These are phyloP conservation scores for Lentinula sp. DNA, from an alignment of 768 basidiomycete species.

Conservation along the genomic window DNA sequence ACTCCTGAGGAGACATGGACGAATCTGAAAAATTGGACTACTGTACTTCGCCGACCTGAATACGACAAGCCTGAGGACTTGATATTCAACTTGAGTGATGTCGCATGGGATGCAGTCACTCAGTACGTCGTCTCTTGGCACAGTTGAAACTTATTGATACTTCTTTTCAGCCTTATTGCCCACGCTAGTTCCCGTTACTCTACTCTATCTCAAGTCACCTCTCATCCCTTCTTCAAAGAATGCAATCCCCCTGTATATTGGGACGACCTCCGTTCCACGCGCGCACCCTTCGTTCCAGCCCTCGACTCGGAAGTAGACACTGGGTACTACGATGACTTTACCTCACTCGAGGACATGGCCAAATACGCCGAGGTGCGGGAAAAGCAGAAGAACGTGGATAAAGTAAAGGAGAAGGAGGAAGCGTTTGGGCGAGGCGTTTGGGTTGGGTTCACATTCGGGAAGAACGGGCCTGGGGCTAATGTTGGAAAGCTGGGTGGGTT, in stretches of 20 bases:
- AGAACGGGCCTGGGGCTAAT: conserved; percentile 67
- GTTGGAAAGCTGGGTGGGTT: conserved; percentile 15
- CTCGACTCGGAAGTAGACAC: conserved; percentile 94
- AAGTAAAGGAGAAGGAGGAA: conserved; percentile 85
- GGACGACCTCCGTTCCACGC: conserved; percentile 68
- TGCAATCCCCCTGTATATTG: conserved; percentile 45
- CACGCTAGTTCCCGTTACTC: conserved; percentile 78
- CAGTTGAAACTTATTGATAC: neutral
- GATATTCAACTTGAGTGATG: conserved; percentile 91
- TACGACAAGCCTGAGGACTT: conserved; percentile 95
- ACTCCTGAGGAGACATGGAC: conserved; percentile 99
- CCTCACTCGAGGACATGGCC: conserved; percentile 88
- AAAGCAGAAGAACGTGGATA: conserved; percentile 92
- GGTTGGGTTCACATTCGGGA: conserved; percentile 91
- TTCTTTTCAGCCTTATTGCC: conserved; percentile 65
- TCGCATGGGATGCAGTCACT: conserved; percentile 92
- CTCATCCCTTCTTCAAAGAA: conserved; percentile 78
- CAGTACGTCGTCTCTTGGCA: conserved; percentile 38
- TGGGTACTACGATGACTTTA: conserved; percentile 92
- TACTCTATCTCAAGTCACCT: conserved; percentile 64
- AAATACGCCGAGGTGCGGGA: conserved; percentile 98
- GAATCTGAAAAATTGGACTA: conserved; percentile 96
- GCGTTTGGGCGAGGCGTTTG: conserved; percentile 67
- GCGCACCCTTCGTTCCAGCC: conserved; percentile 90
- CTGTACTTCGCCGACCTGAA: conserved; percentile 85